Percentiles rank a stretch among this genome's conserved stretches.
Evolutionary conservation across 176 grass and related monocot species (phyloP).

Genomic region (Aegilops longissima): DNA sequence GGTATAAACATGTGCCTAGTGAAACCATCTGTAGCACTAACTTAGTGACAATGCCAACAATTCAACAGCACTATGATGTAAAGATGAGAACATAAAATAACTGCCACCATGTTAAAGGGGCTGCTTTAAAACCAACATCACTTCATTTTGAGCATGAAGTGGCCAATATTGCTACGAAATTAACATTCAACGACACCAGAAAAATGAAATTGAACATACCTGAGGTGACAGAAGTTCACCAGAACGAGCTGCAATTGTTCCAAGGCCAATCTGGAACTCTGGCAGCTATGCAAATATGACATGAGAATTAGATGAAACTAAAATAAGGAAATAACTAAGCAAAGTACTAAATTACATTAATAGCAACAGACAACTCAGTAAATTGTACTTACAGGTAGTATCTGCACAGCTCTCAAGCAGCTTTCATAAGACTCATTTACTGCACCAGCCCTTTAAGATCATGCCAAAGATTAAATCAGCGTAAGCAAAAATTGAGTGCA

Average conservation of each 20-base stretch:
- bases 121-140: neutral
- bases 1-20: neutral
- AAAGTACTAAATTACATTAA: neutral
- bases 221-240: slow-evolving; percentile 72
- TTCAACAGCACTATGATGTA: neutral
- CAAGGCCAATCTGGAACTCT: slow-evolving; percentile 95
- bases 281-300: slow-evolving; percentile 55
- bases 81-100: slow-evolving; percentile 4
- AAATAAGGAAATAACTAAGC: neutral
- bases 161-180: neutral
- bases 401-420: slow-evolving; percentile 89
- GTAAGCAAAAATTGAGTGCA: slow-evolving; percentile 11
- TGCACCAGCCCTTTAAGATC: slow-evolving; percentile 49
- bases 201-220: slow-evolving; percentile 40
- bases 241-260: slow-evolving; percentile 64
- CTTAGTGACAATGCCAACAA: neutral
- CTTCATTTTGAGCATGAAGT: slow-evolving; percentile 11
- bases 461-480: slow-evolving; percentile 41
- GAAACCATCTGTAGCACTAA: slow-evolving; percentile 12
- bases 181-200: neutral
- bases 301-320: slow-evolving; percentile 28
- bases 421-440: slow-evolving; percentile 81
- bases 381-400: slow-evolving; percentile 74
- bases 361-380: neutral
- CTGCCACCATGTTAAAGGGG: neutral